Evolutionary conservation across 139 green algal genomes (phyloP).

Genomic region (Zygnema circumcarinatum): DNA sequence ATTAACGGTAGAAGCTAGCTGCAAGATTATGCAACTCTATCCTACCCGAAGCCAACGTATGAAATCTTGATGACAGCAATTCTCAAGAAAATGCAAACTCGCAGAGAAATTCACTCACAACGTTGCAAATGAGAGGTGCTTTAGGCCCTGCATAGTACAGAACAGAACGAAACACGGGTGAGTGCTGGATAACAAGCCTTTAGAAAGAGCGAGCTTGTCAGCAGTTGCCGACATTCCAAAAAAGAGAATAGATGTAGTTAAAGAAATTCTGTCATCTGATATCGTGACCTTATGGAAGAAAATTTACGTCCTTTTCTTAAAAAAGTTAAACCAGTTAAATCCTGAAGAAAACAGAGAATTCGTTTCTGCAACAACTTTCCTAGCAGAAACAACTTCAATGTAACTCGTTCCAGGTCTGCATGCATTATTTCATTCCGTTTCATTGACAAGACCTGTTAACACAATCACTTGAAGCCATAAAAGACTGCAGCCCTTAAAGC

Average conservation of each 20-base stretch:
- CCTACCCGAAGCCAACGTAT: neutral
- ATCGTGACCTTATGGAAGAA: neutral
- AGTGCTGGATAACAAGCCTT: neutral
- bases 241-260: neutral
- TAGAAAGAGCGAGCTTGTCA: too few relatives aligned
- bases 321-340: neutral
- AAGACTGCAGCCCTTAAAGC: neutral
- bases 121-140: slow-evolving; percentile 31
- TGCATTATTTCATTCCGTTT: neutral
- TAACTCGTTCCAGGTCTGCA: too few relatives aligned
- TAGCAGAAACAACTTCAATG: neutral
- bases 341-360: neutral
- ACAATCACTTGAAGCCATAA: neutral
- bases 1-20: neutral
- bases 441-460: neutral
- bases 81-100: neutral
- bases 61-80: neutral
- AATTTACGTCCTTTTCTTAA: too few relatives aligned
- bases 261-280: neutral
- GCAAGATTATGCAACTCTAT: slow-evolving; percentile 13
- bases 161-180: too few relatives aligned
- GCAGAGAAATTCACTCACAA: neutral
- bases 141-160: slow-evolving; percentile 8
- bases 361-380: neutral
- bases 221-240: neutral